These are phyloP conservation scores for Moelleriella libera DNA, from an alignment of 2,329 filamentous ascomycete species.

Conservation along the genomic window DNA sequence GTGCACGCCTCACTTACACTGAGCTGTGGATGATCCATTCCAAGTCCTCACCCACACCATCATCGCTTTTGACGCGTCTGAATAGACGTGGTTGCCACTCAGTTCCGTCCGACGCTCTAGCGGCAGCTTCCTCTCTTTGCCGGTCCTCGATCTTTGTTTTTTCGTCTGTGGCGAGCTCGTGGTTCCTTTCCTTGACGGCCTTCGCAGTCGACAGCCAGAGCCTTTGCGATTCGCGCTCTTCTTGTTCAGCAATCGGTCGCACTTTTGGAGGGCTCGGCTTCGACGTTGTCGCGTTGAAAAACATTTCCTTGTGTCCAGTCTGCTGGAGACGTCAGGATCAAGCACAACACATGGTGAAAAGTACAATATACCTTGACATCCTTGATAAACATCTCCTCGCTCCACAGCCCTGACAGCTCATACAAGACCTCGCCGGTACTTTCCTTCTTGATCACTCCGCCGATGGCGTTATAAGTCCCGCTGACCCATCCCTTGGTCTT, in stretches of 20 bases:
- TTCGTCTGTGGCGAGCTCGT: constrained; percentile 80
- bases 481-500: constrained; percentile 97
- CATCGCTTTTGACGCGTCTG: constrained; percentile 57
- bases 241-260: constrained; percentile 73
- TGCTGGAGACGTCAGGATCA: constrained; percentile 18
- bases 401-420: constrained; percentile 88
- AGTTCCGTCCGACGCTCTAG: constrained; percentile 59
- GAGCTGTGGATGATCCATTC: constrained; percentile 90
- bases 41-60: constrained; percentile 75
- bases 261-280: constrained; percentile 62
- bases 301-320: constrained; percentile 78
- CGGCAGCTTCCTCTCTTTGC: constrained; percentile 78
- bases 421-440: constrained; percentile 77
- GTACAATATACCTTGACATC: constrained; percentile 49
- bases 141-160: constrained; percentile 93
- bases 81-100: constrained; percentile 88
- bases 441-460: constrained; percentile 78
- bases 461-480: constrained; percentile 92
- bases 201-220: constrained; percentile 73
- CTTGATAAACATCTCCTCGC: constrained; percentile 86
- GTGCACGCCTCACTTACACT: constrained; percentile 42
- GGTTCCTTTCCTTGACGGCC: constrained; percentile 74
- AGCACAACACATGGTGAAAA: background rate
- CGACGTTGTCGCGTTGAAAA: constrained; percentile 75
- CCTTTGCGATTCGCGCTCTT: constrained; percentile 76